Evolutionary conservation across 306 rosid genomes (phyloP).

Genomic region (Vigna hirtella): DNA sequence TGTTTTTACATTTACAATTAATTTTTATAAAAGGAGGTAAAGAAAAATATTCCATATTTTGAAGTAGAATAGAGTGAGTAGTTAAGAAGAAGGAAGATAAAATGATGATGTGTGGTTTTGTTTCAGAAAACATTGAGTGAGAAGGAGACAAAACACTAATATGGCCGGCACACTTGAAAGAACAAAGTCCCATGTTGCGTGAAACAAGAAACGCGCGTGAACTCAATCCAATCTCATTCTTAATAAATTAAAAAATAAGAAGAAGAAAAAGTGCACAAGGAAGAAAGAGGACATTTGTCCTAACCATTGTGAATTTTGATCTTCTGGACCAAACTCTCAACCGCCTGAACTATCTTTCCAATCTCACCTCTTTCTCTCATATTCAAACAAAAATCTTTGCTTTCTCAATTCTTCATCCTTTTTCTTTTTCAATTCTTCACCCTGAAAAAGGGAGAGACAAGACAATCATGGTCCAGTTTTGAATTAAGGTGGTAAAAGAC

Average conservation of each 20-base stretch:
- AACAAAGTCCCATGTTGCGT: slow-evolving; percentile 26
- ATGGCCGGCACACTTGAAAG: slow-evolving; percentile 34
- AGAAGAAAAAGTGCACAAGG: background rate
- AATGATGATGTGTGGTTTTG: background rate
- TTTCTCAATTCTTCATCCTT: background rate
- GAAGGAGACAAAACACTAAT: slow-evolving; percentile 28
- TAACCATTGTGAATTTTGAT: background rate
- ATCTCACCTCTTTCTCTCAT: slow-evolving; percentile 27
- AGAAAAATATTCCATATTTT: background rate
- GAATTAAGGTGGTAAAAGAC: background rate
- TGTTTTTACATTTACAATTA: background rate
- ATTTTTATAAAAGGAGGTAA: background rate
- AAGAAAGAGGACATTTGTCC: slow-evolving; percentile 57
- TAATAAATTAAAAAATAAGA: background rate
- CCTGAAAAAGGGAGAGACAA: background rate
- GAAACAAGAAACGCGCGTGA: slow-evolving; percentile 54
- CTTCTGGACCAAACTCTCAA: slow-evolving; percentile 46
- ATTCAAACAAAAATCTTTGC: background rate
- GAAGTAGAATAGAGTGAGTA: slow-evolving; percentile 3
- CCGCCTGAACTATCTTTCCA: slow-evolving; percentile 48
- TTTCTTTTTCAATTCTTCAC: background rate
- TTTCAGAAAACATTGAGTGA: slow-evolving; percentile 4
- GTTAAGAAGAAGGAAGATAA: slow-evolving; percentile 6
- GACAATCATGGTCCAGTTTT: background rate
- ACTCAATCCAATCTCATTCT: background rate